A percentile compares a stretch with the other conserved stretches of the same genome.
These are phyloP conservation scores for Metschnikowia similis DNA, from an alignment of 805 yeast genomes.

Conservation along the genomic window DNA sequence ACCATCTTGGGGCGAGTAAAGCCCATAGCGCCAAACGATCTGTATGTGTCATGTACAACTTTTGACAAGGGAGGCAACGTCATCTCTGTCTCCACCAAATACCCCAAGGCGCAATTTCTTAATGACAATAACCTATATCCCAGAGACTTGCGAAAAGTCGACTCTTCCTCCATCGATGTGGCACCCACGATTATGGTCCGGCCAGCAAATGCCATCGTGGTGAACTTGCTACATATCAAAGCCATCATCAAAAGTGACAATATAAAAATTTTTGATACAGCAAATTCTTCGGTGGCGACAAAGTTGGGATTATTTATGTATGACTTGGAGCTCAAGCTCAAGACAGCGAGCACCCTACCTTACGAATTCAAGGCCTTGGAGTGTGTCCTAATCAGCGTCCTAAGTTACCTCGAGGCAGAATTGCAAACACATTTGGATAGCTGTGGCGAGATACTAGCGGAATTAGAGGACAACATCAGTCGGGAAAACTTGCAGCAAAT, in stretches of 20 bases:
- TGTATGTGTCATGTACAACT: conserved; percentile 72
- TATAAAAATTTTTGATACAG: conserved; percentile 81
- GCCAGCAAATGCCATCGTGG: conserved; percentile 63
- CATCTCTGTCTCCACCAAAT: conserved; percentile 63
- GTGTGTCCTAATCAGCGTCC: conserved; percentile 73
- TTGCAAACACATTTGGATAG: conserved; percentile 51
- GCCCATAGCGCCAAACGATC: conserved; percentile 46
- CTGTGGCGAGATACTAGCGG: conserved; percentile 62
- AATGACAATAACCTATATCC: conserved; percentile 72
- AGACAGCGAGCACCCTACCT: conserved; percentile 22
- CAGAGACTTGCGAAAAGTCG: conserved; percentile 82
- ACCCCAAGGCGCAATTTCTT: conserved; percentile 69
- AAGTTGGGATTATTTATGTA: conserved; percentile 75
- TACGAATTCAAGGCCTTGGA: conserved; percentile 85
- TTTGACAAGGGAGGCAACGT: conserved; percentile 70
- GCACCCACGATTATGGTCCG: conserved; percentile 88
- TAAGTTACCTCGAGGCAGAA: conserved; percentile 76
- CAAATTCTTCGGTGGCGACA: conserved; percentile 61
- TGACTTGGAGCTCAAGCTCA: conserved; percentile 74
- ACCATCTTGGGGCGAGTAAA: conserved; percentile 20
- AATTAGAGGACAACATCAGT: conserved; percentile 75
- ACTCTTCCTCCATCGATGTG: conserved; percentile 67
- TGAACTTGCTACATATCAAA: conserved; percentile 81
- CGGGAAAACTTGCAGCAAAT: conserved; percentile 70
- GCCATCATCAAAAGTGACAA: conserved; percentile 79